phyloP scores from a whole-genome alignment of 768 basidiomycete genomes.

The Termitomyces titanicus region DNA sequence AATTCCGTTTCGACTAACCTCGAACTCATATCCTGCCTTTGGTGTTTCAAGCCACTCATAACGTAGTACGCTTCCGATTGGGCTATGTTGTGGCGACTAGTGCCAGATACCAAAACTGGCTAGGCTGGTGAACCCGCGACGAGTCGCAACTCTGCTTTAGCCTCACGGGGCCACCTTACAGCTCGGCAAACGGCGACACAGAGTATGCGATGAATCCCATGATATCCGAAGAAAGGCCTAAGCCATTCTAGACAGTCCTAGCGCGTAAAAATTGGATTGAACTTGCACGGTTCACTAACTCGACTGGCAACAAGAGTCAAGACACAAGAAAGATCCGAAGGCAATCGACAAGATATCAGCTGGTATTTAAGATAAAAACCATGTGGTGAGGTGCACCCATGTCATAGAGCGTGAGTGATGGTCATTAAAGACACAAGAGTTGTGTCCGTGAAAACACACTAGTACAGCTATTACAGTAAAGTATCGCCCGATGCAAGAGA shows the following conservation, averaged over 20 bases:
- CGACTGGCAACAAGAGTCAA: not conserved
- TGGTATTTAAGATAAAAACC: not conserved
- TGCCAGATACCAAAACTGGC: not conserved
- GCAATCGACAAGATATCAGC: not conserved
- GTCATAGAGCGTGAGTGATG: too few species aligned
- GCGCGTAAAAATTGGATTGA: not conserved
- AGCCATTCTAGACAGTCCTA: not conserved
- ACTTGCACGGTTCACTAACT: not conserved
- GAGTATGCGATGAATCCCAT: not conserved
- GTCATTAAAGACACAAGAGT: slow-evolving; percentile 1
- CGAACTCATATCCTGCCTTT: too few species aligned
- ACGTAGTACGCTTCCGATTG: not conserved
- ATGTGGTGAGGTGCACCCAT: too few species aligned
- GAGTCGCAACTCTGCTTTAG: not conserved
- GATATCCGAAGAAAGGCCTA: not conserved
- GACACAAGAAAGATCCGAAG: not conserved
- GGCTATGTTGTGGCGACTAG: too few species aligned
- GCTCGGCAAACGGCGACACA: too few species aligned
- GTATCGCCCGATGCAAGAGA: not conserved
- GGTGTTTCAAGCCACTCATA: too few species aligned
- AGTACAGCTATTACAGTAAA: slow-evolving; percentile 5
- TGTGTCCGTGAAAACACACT: not conserved
- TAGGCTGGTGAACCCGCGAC: too few species aligned
- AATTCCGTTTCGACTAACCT: too few species aligned
- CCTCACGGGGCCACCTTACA: not conserved